Percentiles rank a stretch among this genome's conserved stretches.
These are phyloP conservation scores for Trametes villosa DNA, from an alignment of 768 basidiomycete genomes.

Conservation along the genomic window DNA sequence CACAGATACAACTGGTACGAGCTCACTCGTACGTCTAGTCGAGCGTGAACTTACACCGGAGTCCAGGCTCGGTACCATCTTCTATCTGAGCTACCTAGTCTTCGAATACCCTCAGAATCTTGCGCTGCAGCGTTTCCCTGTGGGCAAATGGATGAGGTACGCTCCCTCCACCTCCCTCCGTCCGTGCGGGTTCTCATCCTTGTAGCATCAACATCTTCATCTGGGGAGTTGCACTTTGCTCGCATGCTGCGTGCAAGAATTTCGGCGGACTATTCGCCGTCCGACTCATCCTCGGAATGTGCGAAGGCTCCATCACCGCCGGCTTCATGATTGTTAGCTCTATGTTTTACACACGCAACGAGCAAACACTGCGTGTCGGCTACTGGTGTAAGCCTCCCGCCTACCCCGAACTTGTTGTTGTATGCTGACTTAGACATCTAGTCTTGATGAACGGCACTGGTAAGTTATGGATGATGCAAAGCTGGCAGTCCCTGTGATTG, in stretches of 20 bases:
- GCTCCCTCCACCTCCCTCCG: slow-evolving; percentile 4
- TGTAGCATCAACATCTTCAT: slow-evolving; percentile 64
- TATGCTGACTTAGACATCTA: slow-evolving; percentile 25
- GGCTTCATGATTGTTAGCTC: slow-evolving; percentile 78
- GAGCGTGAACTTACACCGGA: neutral
- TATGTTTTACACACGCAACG: slow-evolving; percentile 78
- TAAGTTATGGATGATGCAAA: slow-evolving; percentile 26
- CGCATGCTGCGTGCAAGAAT: slow-evolving; percentile 72
- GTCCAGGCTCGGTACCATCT: slow-evolving; percentile 76
- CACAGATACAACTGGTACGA: slow-evolving; percentile 67
- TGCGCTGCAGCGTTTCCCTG: slow-evolving; percentile 71
- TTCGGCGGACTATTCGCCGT: slow-evolving; percentile 68
- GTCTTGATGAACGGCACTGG: slow-evolving; percentile 80
- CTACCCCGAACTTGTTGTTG: neutral
- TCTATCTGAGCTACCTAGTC: slow-evolving; percentile 69
- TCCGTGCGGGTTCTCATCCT: neutral
- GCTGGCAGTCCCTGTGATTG: neutral
- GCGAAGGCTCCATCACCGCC: slow-evolving; percentile 73
- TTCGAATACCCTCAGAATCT: slow-evolving; percentile 81
- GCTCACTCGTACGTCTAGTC: too few species aligned
- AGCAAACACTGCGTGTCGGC: slow-evolving; percentile 70
- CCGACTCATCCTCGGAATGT: slow-evolving; percentile 69
- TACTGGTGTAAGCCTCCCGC: slow-evolving; percentile 68
- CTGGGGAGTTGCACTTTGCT: slow-evolving; percentile 64
- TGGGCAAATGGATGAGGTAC: slow-evolving; percentile 83